A percentile compares a stretch with the other conserved stretches of the same genome.
phyloP scores from a whole-genome alignment of 208 protist genomes.

The Leishmania braziliensis region DNA sequence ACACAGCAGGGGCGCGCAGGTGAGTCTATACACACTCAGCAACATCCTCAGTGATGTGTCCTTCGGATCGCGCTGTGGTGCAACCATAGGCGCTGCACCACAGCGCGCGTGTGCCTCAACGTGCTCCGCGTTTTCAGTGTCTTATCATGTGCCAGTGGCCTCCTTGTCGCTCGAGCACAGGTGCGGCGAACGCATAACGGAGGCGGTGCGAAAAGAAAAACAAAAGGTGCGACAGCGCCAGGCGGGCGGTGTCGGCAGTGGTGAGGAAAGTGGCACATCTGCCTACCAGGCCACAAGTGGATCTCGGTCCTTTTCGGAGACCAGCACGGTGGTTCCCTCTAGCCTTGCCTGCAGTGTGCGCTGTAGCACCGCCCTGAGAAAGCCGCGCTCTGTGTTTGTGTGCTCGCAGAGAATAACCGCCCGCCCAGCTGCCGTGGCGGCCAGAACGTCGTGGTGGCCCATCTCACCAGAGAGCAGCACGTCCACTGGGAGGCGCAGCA shows the following conservation, averaged over 20 bases:
- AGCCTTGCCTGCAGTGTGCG: slow-evolving; percentile 48
- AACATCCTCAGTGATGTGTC: background rate
- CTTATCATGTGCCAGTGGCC: too few species aligned
- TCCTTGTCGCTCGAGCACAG: background rate
- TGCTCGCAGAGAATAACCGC: slow-evolving; percentile 92
- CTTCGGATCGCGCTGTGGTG: background rate
- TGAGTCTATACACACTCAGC: background rate
- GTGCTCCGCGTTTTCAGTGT: background rate
- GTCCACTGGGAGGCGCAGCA: slow-evolving; percentile 53
- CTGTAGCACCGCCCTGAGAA: slow-evolving; percentile 56
- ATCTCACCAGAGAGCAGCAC: slow-evolving; percentile 91
- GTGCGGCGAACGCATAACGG: background rate
- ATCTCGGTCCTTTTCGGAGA: slow-evolving; percentile 71
- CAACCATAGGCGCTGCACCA: background rate
- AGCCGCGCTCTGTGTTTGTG: slow-evolving; percentile 93
- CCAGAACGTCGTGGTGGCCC: slow-evolving; percentile 94
- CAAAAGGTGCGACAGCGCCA: background rate
- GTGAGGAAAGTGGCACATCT: background rate
- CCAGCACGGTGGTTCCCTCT: slow-evolving; percentile 50
- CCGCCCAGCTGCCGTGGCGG: slow-evolving; percentile 69
- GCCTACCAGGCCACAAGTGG: slow-evolving; percentile 73
- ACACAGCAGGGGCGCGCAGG: background rate
- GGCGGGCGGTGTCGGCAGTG: background rate
- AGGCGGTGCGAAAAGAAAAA: background rate
- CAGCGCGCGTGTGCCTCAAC: background rate